phyloP scores from a whole-genome alignment of 331 rosid species.

The Pyracantha coccinea region DNA sequence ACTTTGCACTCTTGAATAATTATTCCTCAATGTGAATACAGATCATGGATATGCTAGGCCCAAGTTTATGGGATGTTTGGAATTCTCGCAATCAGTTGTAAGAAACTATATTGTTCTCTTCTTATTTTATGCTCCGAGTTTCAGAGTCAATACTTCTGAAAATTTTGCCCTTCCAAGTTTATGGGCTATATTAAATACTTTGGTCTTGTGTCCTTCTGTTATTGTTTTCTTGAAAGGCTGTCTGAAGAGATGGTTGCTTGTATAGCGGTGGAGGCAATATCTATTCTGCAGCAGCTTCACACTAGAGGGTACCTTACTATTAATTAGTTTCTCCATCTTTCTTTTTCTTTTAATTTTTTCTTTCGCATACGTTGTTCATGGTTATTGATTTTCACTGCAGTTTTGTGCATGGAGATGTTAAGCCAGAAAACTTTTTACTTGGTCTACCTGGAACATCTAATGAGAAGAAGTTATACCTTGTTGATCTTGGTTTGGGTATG shows the following conservation, averaged over 20 bases:
- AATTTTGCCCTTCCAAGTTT: background rate
- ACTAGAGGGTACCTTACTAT: slow-evolving; percentile 17
- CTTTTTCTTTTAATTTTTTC: background rate
- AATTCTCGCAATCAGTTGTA: slow-evolving; percentile 30
- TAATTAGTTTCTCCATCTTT: background rate
- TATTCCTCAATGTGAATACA: slow-evolving; percentile 5
- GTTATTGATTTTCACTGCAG: background rate
- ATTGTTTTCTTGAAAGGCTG: slow-evolving; percentile 13
- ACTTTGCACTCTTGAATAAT: background rate
- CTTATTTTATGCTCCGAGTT: background rate
- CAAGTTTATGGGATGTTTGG: slow-evolving; percentile 9
- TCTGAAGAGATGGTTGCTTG: slow-evolving; percentile 35
- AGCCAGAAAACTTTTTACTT: background rate
- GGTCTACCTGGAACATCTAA: slow-evolving; percentile 24
- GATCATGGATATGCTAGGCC: slow-evolving; percentile 37
- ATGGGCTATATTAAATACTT: background rate
- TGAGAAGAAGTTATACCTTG: slow-evolving; percentile 30
- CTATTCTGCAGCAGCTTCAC: slow-evolving; percentile 32
- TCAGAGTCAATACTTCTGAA: background rate
- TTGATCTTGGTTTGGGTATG: slow-evolving; percentile 38
- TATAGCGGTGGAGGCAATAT: slow-evolving; percentile 36
- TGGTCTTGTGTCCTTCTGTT: background rate
- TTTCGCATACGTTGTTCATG: background rate
- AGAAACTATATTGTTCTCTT: background rate
- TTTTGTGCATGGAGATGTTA: too few relatives aligned